Evolutionary conservation across 78 protist species (phyloP).

Genomic region (Chrysochromulina parva): DNA sequence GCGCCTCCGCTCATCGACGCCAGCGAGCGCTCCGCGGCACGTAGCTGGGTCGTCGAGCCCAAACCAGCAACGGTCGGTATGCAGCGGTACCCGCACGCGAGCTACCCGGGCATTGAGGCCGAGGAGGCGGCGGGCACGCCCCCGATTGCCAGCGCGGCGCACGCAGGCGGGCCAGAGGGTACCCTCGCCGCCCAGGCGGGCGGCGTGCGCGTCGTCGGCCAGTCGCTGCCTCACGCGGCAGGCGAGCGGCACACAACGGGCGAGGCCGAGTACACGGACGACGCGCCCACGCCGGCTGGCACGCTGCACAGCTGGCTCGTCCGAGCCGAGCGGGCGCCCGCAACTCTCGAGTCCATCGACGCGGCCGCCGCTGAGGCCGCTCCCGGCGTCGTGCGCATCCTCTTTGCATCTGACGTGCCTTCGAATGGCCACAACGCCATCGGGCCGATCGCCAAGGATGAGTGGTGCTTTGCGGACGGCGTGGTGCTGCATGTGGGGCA

Average conservation of each 20-base stretch:
- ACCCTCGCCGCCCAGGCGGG: neutral
- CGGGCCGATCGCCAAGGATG: constrained; percentile 78
- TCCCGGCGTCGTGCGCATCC: constrained; percentile 63
- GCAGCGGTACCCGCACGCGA: neutral
- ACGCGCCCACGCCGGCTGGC: constrained; percentile 29
- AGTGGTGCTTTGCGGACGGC: constrained; percentile 67
- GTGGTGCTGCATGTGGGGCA: constrained; percentile 61
- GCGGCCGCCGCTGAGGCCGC: constrained; percentile 4
- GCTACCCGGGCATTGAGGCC: neutral
- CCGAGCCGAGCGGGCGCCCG: constrained; percentile 45
- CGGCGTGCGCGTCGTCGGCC: constrained; percentile 1
- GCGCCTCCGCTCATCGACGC: neutral
- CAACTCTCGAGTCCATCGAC: constrained; percentile 54
- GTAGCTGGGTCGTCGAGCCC: neutral
- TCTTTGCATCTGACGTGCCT: constrained; percentile 65
- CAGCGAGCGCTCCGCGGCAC: neutral
- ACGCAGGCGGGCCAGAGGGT: no score
- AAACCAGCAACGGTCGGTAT: neutral
- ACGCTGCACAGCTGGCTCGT: constrained; percentile 69
- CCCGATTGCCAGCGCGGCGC: no score
- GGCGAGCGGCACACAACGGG: constrained; percentile 33
- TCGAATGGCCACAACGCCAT: neutral
- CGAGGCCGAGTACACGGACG: constrained; percentile 51
- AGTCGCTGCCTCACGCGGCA: constrained; percentile 7
- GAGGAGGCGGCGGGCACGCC: neutral